Percentiles rank a stretch among this genome's conserved stretches.
Evolutionary conservation across 371 early-diverging fungal species (phyloP).

Genomic region (Coemansia sp.): DNA sequence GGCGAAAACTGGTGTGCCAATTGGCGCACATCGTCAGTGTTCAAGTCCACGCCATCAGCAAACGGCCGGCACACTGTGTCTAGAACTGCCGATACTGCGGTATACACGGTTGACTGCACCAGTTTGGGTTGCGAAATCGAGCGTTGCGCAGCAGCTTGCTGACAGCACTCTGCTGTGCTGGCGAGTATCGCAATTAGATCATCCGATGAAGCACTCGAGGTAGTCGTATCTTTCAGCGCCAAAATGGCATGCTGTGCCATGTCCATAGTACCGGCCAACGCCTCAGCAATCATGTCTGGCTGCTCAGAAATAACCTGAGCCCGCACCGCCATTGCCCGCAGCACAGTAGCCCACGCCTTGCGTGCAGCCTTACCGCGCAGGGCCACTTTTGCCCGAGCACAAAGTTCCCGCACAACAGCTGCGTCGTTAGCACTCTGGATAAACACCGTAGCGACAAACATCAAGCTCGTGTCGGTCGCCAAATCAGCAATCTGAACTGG

Average conservation of each 20-base stretch:
- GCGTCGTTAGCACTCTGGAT: constrained; percentile 12
- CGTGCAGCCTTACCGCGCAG: not conserved
- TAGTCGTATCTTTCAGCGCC: not conserved
- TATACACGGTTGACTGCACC: not conserved
- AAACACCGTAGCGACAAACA: constrained; percentile 22
- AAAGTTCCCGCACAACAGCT: not conserved
- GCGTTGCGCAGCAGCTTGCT: not conserved
- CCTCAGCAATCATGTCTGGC: not conserved
- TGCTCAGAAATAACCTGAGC: not conserved
- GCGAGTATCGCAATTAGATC: not conserved
- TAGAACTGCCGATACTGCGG: constrained; percentile 3
- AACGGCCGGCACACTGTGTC: constrained; percentile 16
- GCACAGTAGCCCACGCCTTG: not conserved
- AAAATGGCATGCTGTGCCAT: not conserved
- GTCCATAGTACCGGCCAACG: not conserved
- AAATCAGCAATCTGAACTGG: not conserved
- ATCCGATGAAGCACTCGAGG: not conserved
- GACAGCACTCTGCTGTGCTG: constrained; percentile 19
- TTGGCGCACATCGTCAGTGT: not conserved
- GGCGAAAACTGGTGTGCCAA: constrained; percentile 8
- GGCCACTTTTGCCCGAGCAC: not conserved
- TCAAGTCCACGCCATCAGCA: constrained; percentile 17
- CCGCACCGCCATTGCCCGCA: not conserved
- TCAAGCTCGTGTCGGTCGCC: not conserved
- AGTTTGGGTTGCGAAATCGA: not conserved